Base-by-base conservation (phyloP, 805 yeast species). In the Priceomyces castillae region DNA sequence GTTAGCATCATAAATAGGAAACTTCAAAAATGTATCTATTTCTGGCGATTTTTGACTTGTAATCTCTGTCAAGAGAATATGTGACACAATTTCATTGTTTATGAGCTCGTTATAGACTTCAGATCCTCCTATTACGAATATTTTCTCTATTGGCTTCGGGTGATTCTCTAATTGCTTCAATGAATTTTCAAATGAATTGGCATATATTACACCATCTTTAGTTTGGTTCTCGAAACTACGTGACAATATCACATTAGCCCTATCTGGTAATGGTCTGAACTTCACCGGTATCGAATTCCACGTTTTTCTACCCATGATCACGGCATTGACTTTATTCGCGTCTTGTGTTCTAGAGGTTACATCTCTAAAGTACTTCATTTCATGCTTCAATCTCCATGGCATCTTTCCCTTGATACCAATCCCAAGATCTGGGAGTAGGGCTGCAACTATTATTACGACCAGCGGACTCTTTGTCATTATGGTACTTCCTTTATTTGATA, bases 281-380 rank as follows among this genome's bases (percentile, higher is more conserved):
- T 76, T 82, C 1, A 64, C 48, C 0, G 99, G 98, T 25, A 94
- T 90, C 6, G 96, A 86, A 25, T 90, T 94, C 96, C 97, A 94
- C 1, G 98, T 92, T 58, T 82, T 86, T 46, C 97, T 76, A 11
- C 99, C 99, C 99, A 94, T 94, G 3, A 94, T 74, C 11, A 94
- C 98, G 0, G 87, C 95, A 58, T 89, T 88, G 22, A 59, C 47
- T 19, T 45, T 43, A 31, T 65, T 59, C 17, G 67, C 62, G 3
- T 58, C 59, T 2, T 49, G 43, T 20, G 72, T 62, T 7, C 50
- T 52, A 2, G 81, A 64, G 0, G 99, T 94, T 12, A 88, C 83
- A 45, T 80, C 78, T 48, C 78, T 76, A 69, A 94, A 94, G 59
- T 82, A 94, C 58, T 81, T 80, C 85, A 94, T 87, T 61, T 94